Conservation (phyloP, 2,329 filamentous ascomycete genomes). For the Colletotrichum sp. region DNA sequence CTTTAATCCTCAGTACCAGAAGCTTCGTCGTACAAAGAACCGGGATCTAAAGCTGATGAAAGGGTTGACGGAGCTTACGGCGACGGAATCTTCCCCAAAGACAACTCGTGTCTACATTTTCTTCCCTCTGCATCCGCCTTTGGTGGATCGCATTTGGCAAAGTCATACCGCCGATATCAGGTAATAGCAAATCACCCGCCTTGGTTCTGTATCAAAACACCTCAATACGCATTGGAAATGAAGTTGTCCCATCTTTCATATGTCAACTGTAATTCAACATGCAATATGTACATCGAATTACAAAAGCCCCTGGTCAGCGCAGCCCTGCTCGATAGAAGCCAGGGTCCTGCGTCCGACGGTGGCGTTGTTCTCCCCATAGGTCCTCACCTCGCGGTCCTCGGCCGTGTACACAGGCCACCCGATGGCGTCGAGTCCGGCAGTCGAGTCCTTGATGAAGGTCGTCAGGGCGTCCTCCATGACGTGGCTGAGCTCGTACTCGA, state of each 20-base stretch:
- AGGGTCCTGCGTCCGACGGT: not conserved
- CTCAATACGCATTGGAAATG: fast-evolving
- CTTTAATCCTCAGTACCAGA: not conserved
- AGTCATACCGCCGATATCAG: too few species aligned
- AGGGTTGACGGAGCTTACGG: not conserved
- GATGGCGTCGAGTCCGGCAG: conserved; percentile 1
- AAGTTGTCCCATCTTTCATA: not conserved
- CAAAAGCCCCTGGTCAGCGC: not conserved
- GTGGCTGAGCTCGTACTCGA: conserved; percentile 20
- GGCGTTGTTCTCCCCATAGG: conserved; percentile 10
- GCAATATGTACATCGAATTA: not conserved
- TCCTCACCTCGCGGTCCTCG: conserved; percentile 2
- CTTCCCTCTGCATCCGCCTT: not conserved
- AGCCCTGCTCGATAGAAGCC: conserved; percentile 4
- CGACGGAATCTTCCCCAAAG: not conserved
- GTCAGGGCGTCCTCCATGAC: conserved; percentile 16
- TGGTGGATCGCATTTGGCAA: not conserved
- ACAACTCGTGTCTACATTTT: not conserved
- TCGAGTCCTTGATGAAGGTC: conserved; percentile 12
- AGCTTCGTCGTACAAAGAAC: not conserved
- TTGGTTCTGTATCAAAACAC: not conserved
- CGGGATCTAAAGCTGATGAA: not conserved
- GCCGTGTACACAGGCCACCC: conserved; percentile 10
- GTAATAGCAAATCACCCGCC: not conserved
- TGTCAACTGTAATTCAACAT: not conserved